Percentiles rank a stretch among this genome's conserved stretches.
These are phyloP conservation scores for Thermomucor indicae-seudaticae DNA, from an alignment of 371 early-diverging fungal genomes.

Conservation along the genomic window DNA sequence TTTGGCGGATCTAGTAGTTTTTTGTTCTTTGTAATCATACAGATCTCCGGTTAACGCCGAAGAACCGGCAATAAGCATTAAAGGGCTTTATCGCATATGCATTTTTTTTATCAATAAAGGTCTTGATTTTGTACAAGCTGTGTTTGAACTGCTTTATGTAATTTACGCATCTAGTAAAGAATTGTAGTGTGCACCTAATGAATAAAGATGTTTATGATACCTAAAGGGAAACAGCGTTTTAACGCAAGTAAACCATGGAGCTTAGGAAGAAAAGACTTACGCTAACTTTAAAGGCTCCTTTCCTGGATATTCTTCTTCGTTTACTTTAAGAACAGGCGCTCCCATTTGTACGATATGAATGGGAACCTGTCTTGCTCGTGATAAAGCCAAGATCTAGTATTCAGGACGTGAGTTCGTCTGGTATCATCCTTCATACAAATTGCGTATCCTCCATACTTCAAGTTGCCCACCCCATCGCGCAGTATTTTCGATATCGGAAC, in stretches of 20 bases:
- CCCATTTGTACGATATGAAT: conserved; percentile 80
- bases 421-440: not conserved
- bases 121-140: too few species aligned
- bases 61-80: too few species aligned
- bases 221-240: conserved; percentile 22
- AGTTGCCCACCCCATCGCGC: conserved; percentile 94
- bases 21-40: too few species aligned
- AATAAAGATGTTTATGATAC: conserved; percentile 87
- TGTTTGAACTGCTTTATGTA: not conserved
- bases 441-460: conserved; percentile 73
- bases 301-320: conserved; percentile 62
- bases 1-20: too few species aligned
- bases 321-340: conserved; percentile 70
- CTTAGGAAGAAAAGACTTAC: conserved; percentile 38
- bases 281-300: conserved; percentile 73
- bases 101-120: too few species aligned
- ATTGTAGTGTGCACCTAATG: conserved; percentile 95
- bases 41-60: too few species aligned
- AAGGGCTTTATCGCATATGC: too few species aligned
- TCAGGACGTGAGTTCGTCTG: not conserved
- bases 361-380: conserved; percentile 61
- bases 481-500: conserved; percentile 72
- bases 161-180: conserved; percentile 37
- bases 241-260: not conserved
- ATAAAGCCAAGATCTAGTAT: conserved; percentile 70